Evolutionary conservation across 73 alveolate species (phyloP).

Genomic region (Tetrahymena malaccensis): DNA sequence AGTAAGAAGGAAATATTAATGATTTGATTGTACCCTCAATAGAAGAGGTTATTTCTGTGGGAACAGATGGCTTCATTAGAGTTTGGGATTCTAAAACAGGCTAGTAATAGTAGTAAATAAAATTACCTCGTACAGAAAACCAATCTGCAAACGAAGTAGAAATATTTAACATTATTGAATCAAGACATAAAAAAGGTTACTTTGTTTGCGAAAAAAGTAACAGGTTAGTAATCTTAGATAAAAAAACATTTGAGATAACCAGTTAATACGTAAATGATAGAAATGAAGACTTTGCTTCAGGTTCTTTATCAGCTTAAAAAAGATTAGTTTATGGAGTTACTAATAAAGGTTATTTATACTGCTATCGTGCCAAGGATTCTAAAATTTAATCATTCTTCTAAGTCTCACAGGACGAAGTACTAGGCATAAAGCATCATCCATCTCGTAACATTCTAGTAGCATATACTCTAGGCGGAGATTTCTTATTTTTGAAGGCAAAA

Average conservation of each 20-base stretch:
- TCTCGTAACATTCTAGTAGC: background rate
- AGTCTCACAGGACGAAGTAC: background rate
- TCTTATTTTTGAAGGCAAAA: background rate
- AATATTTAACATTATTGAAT: background rate
- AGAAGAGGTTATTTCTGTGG: background rate
- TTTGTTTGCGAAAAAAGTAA: background rate
- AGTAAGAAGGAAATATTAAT: background rate
- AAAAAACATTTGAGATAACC: background rate
- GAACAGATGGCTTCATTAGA: background rate
- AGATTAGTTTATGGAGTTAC: background rate
- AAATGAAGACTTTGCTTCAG: background rate
- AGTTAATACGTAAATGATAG: background rate
- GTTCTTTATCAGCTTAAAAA: background rate
- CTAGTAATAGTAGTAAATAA: background rate
- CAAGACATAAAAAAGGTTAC: background rate
- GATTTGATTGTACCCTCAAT: background rate
- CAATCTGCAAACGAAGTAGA: background rate
- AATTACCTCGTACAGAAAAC: background rate
- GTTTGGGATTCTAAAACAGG: background rate
- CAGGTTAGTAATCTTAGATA: background rate
- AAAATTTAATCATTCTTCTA: background rate
- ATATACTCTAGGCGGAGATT: background rate
- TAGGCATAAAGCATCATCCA: background rate
- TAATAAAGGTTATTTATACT: background rate
- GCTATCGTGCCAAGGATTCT: background rate